Evolutionary conservation across 2,329 filamentous ascomycete genomes (phyloP), one percentile per base, ranked within the genome.

Genomic region (Cytospora schulzeri): DNA sequence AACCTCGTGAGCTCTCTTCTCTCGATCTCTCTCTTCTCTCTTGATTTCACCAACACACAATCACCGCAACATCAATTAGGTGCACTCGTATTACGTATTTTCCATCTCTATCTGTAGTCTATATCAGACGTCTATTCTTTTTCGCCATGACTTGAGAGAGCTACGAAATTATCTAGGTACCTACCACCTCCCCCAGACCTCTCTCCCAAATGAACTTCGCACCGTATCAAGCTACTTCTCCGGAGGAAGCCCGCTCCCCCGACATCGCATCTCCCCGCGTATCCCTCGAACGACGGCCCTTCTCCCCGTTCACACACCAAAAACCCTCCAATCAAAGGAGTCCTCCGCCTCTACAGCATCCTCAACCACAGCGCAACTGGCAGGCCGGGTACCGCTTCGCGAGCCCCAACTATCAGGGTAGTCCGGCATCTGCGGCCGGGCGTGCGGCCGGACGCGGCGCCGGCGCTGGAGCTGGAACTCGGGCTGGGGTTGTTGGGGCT

Each of bases 161-260:
- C 45, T 9, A 48, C 45, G 45, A 4, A 45, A 48, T 26, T 31
- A 55, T 41, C 48, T 22, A 26, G 60, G 64, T 50, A 29, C 33
- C 33, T 35, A 2, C 11, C 24, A 24, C 28, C 68, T 66, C 33
- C 11, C 31, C 71, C 63, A 54, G 35, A 56, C 57, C 26, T 57
- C 45, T 38, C 53, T 31, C 29, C 19, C 61, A 57, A 55, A 95
- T 95, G 91, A 91, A 97, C 80, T 99, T 98, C 76, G 95, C 95
- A 54, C 95, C 95, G 45, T 99, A 98, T 79, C 95, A 98, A 81
- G 94, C 94, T 77, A 90, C 90, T 57, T 90, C 91, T 19, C 95
- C 95, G 12, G 93, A 98, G 80, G 85, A 90, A 71, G 87, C 88
- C 70, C 91, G 94, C 72, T 96, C 92, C 24, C 92, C 93, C 60